Percentiles rank a stretch among this genome's conserved stretches.
Conservation (phyloP, 164 flowering plant species). For the Echeveria elegans region DNA sequence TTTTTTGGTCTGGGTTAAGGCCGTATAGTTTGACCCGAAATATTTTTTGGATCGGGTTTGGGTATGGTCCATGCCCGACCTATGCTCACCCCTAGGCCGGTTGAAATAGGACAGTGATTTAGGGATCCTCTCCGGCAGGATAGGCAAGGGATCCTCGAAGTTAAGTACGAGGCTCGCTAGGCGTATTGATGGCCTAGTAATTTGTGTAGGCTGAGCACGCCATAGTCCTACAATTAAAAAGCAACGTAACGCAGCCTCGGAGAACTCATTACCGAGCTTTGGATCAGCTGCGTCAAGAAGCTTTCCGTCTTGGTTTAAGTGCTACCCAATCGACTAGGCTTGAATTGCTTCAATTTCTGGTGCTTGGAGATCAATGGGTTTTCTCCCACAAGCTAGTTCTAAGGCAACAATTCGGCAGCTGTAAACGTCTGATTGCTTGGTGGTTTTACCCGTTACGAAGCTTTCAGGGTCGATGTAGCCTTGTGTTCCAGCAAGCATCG, state of each 20-base stretch:
- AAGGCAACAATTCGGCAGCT: constrained; percentile 12
- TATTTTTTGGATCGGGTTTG: too few species aligned
- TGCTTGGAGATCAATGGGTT: not conserved
- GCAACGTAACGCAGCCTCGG: constrained; percentile 12
- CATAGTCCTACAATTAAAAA: constrained; percentile 26
- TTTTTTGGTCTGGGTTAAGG: too few species aligned
- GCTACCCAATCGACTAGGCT: constrained; percentile 14
- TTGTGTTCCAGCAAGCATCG: constrained; percentile 11
- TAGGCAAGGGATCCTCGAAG: constrained; percentile 18
- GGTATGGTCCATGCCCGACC: too few species aligned
- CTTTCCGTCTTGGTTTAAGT: constrained; percentile 6
- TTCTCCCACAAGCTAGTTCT: constrained; percentile 14
- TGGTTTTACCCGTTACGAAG: constrained; percentile 6
- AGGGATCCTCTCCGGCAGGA: constrained; percentile 18
- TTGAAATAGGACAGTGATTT: not conserved
- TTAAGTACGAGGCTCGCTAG: constrained; percentile 11
- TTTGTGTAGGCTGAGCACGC: constrained; percentile 23
- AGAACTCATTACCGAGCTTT: constrained; percentile 4
- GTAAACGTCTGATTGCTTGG: constrained; percentile 13
- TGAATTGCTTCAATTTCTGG: not conserved
- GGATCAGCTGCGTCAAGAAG: constrained; percentile 10
- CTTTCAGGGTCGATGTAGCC: constrained; percentile 16
- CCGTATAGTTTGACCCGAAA: too few species aligned
- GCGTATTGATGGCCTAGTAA: constrained; percentile 15
- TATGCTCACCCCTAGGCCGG: too few species aligned